phyloP scores from a whole-genome alignment of 371 early-diverging fungal genomes.

The Mortierella sp. region DNA sequence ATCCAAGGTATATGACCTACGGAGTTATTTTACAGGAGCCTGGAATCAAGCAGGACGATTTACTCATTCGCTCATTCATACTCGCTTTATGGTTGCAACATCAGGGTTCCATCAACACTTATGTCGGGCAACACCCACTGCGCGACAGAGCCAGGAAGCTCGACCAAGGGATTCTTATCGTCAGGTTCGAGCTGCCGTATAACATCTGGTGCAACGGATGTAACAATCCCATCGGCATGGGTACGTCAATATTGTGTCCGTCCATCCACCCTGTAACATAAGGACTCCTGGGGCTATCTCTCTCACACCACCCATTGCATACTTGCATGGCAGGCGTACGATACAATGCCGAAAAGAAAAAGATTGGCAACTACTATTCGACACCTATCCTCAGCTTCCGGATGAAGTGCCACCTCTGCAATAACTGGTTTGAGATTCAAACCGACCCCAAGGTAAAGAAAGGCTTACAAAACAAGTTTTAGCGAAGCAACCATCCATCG shows the following conservation, averaged over 20 bases:
- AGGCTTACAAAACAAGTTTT: not conserved
- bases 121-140: conserved; percentile 88
- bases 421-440: conserved; percentile 89
- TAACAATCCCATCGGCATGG: conserved; percentile 85
- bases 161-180: conserved; percentile 89
- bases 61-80: not conserved
- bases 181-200: conserved; percentile 94
- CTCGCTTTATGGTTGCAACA: not conserved
- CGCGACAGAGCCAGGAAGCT: conserved; percentile 90
- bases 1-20: conserved; percentile 58
- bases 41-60: not conserved
- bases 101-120: conserved; percentile 84
- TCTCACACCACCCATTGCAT: not conserved
- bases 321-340: conserved; percentile 71
- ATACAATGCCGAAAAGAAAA: conserved; percentile 95
- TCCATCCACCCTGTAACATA: not conserved
- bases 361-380: conserved; percentile 87
- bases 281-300: not conserved
- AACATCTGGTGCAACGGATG: conserved; percentile 93
- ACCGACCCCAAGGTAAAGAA: conserved; percentile 90
- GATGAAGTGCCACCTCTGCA: conserved; percentile 93
- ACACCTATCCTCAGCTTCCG: conserved; percentile 91
- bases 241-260: conserved; percentile 49
- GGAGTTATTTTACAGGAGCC: not conserved
- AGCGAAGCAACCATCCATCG: not conserved